phyloP scores from a whole-genome alignment of 1,284 basidiomycete species.

The Cutaneotrichosporon cavernicola region DNA sequence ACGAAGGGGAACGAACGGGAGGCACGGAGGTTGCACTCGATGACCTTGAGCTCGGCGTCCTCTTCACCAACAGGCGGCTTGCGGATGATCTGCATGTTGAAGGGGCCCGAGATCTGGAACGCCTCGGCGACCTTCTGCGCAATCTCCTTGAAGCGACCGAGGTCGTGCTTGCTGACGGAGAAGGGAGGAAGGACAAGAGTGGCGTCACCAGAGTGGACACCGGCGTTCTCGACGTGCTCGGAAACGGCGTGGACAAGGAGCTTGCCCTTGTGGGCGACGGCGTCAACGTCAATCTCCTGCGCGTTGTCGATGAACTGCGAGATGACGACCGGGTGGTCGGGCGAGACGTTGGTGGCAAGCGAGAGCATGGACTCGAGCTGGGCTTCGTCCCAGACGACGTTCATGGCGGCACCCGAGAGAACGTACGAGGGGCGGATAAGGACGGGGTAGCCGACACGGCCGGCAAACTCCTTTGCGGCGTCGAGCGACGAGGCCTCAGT shows the following conservation, averaged over 20 bases:
- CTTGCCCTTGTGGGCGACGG: slow-evolving; percentile 89
- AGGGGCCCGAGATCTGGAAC: slow-evolving; percentile 95
- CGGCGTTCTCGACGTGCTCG: slow-evolving; percentile 98
- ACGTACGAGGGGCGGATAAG: slow-evolving; percentile 97
- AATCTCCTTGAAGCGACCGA: slow-evolving; percentile 82
- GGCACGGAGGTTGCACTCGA: slow-evolving; percentile 97
- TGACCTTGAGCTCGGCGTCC: slow-evolving; percentile 79
- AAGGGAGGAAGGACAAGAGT: slow-evolving; percentile 97
- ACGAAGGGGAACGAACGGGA: slow-evolving; percentile 99
- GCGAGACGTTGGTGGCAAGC: slow-evolving; percentile 91
- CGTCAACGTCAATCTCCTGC: slow-evolving; percentile 97
- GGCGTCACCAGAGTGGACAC: slow-evolving; percentile 98
- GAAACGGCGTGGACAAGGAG: slow-evolving; percentile 96
- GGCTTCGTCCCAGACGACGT: slow-evolving; percentile 92
- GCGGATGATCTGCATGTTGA: slow-evolving; percentile 99
- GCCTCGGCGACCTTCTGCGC: slow-evolving; percentile 92
- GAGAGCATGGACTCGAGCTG: slow-evolving; percentile 88
- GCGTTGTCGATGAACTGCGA: slow-evolving; percentile 98
- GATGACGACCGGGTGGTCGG: slow-evolving; percentile 94
- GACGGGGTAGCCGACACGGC: slow-evolving; percentile 86
- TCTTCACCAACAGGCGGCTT: slow-evolving; percentile 65
- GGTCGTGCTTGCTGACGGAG: slow-evolving; percentile 72
- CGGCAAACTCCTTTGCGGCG: slow-evolving; percentile 87
- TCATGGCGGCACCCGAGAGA: slow-evolving; percentile 98
- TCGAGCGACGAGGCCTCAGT: slow-evolving; percentile 83